Percentiles rank a stretch among this genome's conserved stretches.
These are phyloP conservation scores for Poa pratensis DNA, from an alignment of 176 grass and related monocot species.

Conservation along the genomic window DNA sequence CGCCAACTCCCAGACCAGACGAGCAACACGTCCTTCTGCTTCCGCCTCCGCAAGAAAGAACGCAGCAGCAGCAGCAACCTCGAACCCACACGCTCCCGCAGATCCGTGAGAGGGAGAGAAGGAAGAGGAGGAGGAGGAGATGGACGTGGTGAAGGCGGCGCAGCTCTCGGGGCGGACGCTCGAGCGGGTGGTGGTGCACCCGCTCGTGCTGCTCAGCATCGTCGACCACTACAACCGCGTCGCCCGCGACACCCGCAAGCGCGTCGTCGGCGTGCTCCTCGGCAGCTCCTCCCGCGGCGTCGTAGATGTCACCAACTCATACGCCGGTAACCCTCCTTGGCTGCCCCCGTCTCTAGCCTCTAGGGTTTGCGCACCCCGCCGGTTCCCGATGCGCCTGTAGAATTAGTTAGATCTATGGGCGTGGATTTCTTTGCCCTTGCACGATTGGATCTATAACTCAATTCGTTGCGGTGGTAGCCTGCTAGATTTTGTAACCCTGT, in stretches of 20 bases:
- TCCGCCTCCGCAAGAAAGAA: too few relatives aligned
- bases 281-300: constrained; percentile 74
- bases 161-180: constrained; percentile 64
- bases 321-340: constrained; percentile 63
- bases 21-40: too few relatives aligned
- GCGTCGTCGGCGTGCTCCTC: constrained; percentile 88
- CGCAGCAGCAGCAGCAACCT: too few relatives aligned
- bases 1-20: too few relatives aligned
- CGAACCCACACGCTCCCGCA: too few relatives aligned
- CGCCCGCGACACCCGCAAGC: constrained; percentile 85
- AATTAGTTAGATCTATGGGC: too few relatives aligned
- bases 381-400: background rate
- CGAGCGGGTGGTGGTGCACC: constrained; percentile 88
- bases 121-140: background rate
- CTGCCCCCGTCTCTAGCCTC: background rate
- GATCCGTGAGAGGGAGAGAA: background rate
- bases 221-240: constrained; percentile 98
- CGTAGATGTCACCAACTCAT: constrained; percentile 96
- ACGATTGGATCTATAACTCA: too few relatives aligned
- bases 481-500: constrained; percentile 13
- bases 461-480: background rate
- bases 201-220: constrained; percentile 90
- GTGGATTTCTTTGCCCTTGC: too few relatives aligned
- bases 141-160: background rate
- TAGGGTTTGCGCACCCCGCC: constrained; percentile 39